Evolutionary conservation across 306 rosid genomes (phyloP).

Genomic region (Vachellia pachyceras): DNA sequence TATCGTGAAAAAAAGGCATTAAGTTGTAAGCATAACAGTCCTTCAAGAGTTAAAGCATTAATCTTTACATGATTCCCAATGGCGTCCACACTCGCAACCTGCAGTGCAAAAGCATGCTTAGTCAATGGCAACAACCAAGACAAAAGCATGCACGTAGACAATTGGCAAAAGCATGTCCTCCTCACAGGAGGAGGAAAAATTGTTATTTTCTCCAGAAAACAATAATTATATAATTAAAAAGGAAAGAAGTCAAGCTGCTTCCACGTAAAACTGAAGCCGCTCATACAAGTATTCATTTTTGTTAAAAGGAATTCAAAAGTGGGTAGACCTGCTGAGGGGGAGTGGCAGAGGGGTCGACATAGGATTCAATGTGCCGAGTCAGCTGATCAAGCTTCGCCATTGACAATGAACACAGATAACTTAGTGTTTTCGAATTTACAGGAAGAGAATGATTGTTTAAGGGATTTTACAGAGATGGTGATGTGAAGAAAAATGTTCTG

Average conservation of each 20-base stretch:
- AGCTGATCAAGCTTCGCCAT: slow-evolving; percentile 68
- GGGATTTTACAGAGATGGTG: background rate
- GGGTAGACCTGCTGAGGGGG: slow-evolving; percentile 66
- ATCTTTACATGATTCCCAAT: slow-evolving; percentile 58
- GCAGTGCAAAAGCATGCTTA: slow-evolving; percentile 38
- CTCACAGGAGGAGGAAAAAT: background rate
- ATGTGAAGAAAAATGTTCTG: background rate
- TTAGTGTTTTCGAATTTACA: slow-evolving; percentile 43
- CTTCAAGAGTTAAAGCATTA: slow-evolving; percentile 63
- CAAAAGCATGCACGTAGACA: slow-evolving; percentile 6
- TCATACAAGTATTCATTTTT: no score
- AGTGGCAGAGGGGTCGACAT: slow-evolving; percentile 73
- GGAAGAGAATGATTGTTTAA: slow-evolving; percentile 40
- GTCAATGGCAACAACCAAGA: slow-evolving; percentile 4
- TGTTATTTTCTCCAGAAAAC: background rate
- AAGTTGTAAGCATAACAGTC: slow-evolving; percentile 55
- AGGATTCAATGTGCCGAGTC: slow-evolving; percentile 70
- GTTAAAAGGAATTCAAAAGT: background rate
- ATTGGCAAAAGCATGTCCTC: background rate
- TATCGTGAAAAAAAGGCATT: background rate
- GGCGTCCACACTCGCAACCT: slow-evolving; percentile 79
- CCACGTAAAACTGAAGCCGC: background rate
- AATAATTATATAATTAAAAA: background rate
- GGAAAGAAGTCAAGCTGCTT: background rate
- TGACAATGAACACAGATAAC: slow-evolving; percentile 24